Evolutionary conservation across 225 moss, liverwort and hornwort genomes (phyloP).

Genomic region (Anthoceros angustus): DNA sequence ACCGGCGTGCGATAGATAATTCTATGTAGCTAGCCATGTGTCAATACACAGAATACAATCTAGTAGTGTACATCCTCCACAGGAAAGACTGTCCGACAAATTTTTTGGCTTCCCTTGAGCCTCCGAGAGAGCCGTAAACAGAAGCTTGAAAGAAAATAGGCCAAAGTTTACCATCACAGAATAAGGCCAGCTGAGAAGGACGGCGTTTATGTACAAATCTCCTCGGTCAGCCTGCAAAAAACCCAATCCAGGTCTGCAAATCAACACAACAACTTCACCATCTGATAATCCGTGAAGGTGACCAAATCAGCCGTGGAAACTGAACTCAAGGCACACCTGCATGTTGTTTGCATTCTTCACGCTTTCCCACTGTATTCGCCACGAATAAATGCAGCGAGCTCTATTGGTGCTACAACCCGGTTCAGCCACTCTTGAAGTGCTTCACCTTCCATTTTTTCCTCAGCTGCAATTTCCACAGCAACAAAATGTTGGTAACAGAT

Average conservation of each 20-base stretch:
- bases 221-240: background rate
- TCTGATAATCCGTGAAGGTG: background rate
- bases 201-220: background rate
- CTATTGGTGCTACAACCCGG: slow-evolving; percentile 66
- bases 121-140: background rate
- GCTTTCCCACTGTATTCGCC: slow-evolving; percentile 16
- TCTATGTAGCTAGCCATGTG: too few species aligned
- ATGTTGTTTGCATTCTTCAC: background rate
- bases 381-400: slow-evolving; percentile 78
- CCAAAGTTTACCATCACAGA: background rate
- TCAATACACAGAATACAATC: too few species aligned
- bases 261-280: too few species aligned
- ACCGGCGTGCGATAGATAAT: too few species aligned
- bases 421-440: slow-evolving; percentile 73
- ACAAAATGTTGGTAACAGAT: background rate
- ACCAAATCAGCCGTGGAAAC: background rate
- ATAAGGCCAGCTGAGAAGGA: background rate
- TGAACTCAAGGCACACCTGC: background rate
- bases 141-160: background rate
- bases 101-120: too few species aligned
- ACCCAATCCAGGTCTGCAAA: background rate
- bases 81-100: too few species aligned
- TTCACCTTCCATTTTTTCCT: slow-evolving; percentile 75
- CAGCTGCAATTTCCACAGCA: slow-evolving; percentile 29
- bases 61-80: too few species aligned